These are phyloP conservation scores for Rhodotorula babjevae DNA, from an alignment of 768 basidiomycete species.

Conservation along the genomic window DNA sequence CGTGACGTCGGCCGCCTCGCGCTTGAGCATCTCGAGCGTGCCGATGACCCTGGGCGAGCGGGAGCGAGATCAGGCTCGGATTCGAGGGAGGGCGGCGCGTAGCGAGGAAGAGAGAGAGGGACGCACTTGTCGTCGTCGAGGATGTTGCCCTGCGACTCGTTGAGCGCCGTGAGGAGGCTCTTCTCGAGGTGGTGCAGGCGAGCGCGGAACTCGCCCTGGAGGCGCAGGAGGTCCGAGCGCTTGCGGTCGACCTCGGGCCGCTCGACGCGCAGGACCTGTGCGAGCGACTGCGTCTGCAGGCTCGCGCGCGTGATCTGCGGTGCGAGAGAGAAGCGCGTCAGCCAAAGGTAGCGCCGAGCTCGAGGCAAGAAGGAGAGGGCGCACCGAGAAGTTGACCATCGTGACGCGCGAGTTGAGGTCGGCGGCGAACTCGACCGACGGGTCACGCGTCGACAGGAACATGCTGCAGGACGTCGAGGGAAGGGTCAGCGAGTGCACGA, in stretches of 20 bases:
- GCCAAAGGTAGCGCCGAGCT: constrained; percentile 62
- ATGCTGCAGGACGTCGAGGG: constrained; percentile 49
- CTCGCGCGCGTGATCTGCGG: constrained; percentile 99
- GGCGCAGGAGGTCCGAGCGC: constrained; percentile 92
- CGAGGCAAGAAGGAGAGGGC: background rate
- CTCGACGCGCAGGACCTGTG: constrained; percentile 94
- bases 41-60: constrained; percentile 62
- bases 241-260: constrained; percentile 93
- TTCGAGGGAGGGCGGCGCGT: background rate
- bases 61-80: too few species aligned
- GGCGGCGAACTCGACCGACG: constrained; percentile 94
- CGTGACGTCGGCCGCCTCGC: constrained; percentile 92
- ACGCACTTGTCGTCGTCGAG: constrained; percentile 82
- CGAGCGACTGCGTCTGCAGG: constrained; percentile 94
- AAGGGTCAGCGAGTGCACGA: too few species aligned
- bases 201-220: constrained; percentile 94
- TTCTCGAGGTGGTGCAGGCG: constrained; percentile 88
- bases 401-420: constrained; percentile 85
- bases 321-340: too few species aligned
- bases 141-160: constrained; percentile 94
- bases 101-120: too few species aligned
- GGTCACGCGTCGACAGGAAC: constrained; percentile 96
- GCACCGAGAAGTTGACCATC: constrained; percentile 43
- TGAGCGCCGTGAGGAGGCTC: constrained; percentile 84
- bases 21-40: constrained; percentile 89